Evolutionary conservation across 208 protist genomes (phyloP).

Genomic region (Strigomonas culicis): DNA sequence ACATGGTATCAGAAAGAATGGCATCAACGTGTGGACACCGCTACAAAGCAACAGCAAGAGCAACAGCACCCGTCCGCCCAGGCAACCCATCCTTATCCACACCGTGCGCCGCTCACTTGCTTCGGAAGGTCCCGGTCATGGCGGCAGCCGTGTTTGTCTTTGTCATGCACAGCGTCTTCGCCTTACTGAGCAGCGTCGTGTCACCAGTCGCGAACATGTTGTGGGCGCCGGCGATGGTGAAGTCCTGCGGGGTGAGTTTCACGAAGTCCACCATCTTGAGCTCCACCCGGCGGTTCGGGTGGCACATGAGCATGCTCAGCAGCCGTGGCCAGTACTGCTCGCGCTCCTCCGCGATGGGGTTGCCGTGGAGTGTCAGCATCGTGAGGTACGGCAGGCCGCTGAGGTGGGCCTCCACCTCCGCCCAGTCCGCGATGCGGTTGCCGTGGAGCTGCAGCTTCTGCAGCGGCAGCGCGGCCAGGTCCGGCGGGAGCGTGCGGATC

Average conservation of each 20-base stretch:
- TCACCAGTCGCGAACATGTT: slow-evolving; percentile 61
- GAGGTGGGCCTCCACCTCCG: slow-evolving; percentile 57
- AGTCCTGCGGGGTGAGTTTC: slow-evolving; percentile 71
- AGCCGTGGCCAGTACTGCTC: slow-evolving; percentile 56
- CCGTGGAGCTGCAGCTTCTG: slow-evolving; percentile 70
- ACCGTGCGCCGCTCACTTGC: too few species aligned
- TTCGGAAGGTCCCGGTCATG: too few species aligned
- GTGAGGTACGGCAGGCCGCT: slow-evolving; percentile 55
- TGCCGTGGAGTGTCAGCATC: slow-evolving; percentile 74
- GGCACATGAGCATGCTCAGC: slow-evolving; percentile 44
- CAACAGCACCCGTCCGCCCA: too few species aligned
- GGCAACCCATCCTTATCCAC: too few species aligned
- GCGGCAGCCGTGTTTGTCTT: too few species aligned
- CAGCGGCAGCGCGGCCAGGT: slow-evolving; percentile 62
- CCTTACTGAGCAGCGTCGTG: slow-evolving; percentile 31
- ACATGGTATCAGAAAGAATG: too few species aligned
- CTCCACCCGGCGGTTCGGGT: slow-evolving; percentile 40
- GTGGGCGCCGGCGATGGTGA: slow-evolving; percentile 59
- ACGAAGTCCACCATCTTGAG: slow-evolving; percentile 81
- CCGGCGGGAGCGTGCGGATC: slow-evolving; percentile 31
- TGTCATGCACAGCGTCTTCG: slow-evolving; percentile 28
- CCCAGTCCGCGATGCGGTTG: slow-evolving; percentile 74
- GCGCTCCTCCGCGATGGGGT: slow-evolving; percentile 69
- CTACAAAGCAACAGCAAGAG: too few species aligned
- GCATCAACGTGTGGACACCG: too few species aligned